Evolutionary conservation across 768 basidiomycete genomes (phyloP).

Genomic region (Gymnopilus dilepis): DNA sequence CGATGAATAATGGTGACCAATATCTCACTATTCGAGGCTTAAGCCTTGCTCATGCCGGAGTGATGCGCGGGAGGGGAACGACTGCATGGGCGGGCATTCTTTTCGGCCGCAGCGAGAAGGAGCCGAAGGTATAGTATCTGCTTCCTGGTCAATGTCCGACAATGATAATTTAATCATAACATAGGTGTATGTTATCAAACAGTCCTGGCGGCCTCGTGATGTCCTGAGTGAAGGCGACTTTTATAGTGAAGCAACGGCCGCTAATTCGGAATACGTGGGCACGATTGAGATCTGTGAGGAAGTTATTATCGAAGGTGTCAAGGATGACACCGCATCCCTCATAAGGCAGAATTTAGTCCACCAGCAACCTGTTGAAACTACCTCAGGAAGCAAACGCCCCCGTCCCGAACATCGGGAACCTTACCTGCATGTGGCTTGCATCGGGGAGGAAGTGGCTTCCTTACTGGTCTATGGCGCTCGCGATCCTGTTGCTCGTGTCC

Average conservation of each 20-base stretch:
- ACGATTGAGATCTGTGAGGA: conserved; percentile 7
- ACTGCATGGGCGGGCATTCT: not conserved
- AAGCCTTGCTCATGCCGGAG: not conserved
- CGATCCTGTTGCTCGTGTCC: conserved; percentile 1
- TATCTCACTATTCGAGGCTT: not conserved
- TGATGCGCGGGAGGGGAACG: not conserved
- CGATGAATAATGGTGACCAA: not conserved
- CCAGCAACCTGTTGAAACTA: not conserved
- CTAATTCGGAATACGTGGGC: not conserved
- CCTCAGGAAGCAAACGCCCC: not conserved
- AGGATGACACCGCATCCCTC: conserved; percentile 4
- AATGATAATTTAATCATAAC: too few species aligned
- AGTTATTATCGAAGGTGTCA: not conserved
- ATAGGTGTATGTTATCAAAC: conserved; percentile 14
- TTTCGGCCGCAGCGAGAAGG: not conserved
- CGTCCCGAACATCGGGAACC: not conserved
- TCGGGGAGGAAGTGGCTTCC: not conserved
- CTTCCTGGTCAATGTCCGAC: too few species aligned
- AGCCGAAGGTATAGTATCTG: too few species aligned
- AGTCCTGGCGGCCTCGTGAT: conserved; percentile 7
- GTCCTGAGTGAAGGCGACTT: not conserved
- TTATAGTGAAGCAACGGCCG: not conserved
- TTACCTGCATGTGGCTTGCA: not conserved
- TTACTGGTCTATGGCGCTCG: not conserved
- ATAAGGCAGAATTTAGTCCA: not conserved